These are phyloP conservation scores for Casaregolazyma suthepensis DNA, from an alignment of 1,139 yeast species.

Conservation along the genomic window DNA sequence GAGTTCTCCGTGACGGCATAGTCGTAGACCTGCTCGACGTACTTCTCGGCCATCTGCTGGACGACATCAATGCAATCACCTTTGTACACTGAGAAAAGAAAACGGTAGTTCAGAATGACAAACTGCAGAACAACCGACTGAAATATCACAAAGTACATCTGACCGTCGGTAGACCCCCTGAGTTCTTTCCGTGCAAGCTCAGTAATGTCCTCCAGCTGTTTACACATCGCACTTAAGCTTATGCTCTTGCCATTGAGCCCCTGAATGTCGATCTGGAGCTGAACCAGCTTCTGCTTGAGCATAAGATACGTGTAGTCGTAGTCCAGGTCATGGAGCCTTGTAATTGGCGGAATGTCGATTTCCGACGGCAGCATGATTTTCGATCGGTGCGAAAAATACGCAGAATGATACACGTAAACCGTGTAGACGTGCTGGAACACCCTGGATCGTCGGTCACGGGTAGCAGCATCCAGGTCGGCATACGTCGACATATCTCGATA, in stretches of 20 bases:
- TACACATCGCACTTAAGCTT: neutral
- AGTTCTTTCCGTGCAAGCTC: neutral
- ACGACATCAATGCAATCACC: constrained; percentile 3
- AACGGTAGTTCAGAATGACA: constrained; percentile 8
- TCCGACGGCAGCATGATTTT: constrained; percentile 6
- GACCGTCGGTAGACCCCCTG: constrained; percentile 1
- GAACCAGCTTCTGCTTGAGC: constrained; percentile 5
- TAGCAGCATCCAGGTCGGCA: neutral
- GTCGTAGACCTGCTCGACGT: neutral
- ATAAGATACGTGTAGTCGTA: constrained; percentile 7
- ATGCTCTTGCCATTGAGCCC: neutral
- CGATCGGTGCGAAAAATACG: constrained; percentile 6
- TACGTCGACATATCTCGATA: constrained; percentile 7
- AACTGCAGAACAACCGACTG: constrained; percentile 10
- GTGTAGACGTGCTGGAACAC: constrained; percentile 15
- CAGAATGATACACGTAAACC: constrained; percentile 10
- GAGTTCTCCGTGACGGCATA: neutral
- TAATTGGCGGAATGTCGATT: constrained; percentile 11
- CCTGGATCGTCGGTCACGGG: neutral
- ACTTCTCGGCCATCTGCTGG: neutral
- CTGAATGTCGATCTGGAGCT: neutral
- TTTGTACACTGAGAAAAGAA: constrained; percentile 6
- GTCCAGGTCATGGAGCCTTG: constrained; percentile 2
- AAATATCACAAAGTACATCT: constrained; percentile 10
- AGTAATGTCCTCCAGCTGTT: neutral